Evolutionary conservation across 106 monocot genomes (phyloP).

Genomic region (Xerophyta viscosa): DNA sequence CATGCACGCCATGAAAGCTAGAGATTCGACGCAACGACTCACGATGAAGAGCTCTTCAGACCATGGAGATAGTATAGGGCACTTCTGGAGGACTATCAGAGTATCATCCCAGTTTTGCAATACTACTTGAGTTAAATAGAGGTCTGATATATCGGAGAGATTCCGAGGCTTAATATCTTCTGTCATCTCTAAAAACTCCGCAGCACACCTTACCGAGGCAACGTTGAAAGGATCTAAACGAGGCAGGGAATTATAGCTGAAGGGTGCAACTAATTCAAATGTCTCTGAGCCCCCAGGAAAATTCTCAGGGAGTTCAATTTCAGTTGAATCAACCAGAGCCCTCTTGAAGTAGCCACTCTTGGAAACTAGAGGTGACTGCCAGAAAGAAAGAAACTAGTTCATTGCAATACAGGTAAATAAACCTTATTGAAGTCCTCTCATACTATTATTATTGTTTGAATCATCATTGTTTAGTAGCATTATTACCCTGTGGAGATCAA

Average conservation of each 20-base stretch:
- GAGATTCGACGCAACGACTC: constrained; percentile 69
- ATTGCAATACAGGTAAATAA: no score
- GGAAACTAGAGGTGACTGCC: constrained; percentile 46
- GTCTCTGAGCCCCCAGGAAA: constrained; percentile 61
- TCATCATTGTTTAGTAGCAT: no score
- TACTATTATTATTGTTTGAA: no score
- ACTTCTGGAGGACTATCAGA: constrained; percentile 57
- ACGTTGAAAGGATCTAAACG: constrained; percentile 66
- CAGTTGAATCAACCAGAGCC: constrained; percentile 13
- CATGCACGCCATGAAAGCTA: constrained; percentile 95
- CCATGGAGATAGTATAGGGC: constrained; percentile 35
- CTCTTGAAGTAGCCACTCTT: constrained; percentile 64
- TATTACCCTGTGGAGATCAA: constrained; percentile 63
- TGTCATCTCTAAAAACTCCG: constrained; percentile 52
- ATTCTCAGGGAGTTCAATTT: constrained; percentile 25
- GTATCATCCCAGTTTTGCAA: constrained; percentile 86
- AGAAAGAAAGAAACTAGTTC: background rate
- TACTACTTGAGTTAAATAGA: constrained; percentile 80
- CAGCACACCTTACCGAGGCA: constrained; percentile 41
- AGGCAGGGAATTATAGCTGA: constrained; percentile 35
- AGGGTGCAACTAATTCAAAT: constrained; percentile 58
- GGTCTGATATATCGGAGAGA: constrained; percentile 52
- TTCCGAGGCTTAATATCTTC: constrained; percentile 29
- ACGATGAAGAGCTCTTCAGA: constrained; percentile 64
- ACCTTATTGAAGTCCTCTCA: no score